Evolutionary conservation across 2,329 filamentous ascomycete genomes (phyloP).

Genomic region (Chlorencoelia australis): DNA sequence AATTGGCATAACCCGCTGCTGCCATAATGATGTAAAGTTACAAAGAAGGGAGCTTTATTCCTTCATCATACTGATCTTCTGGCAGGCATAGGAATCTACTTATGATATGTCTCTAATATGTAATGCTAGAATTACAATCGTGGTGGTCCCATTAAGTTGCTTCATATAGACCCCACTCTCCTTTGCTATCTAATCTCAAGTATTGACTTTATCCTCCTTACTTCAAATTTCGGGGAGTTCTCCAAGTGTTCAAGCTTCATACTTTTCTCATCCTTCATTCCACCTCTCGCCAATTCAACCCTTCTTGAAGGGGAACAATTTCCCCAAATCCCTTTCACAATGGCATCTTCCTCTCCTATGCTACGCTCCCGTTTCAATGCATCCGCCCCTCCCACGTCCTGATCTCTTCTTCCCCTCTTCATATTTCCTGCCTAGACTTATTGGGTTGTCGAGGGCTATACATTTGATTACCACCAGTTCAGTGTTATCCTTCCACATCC

Average conservation of each 20-base stretch:
- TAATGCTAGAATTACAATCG: no score
- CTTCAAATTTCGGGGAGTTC: neutral
- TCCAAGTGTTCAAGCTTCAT: neutral
- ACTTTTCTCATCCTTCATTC: no score
- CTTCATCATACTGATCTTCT: no score
- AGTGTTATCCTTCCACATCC: slow-evolving; percentile 43
- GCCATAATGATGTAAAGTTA: no score
- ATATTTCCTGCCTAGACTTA: slow-evolving; percentile 61
- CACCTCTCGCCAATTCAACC: no score
- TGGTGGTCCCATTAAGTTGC: no score
- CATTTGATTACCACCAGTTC: slow-evolving; percentile 58
- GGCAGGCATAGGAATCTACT: no score
- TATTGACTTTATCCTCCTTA: neutral
- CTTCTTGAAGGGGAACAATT: neutral
- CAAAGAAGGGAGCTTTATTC: no score
- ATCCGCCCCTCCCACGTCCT: slow-evolving; percentile 42
- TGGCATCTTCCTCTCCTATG: slow-evolving; percentile 29
- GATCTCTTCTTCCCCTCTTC: slow-evolving; percentile 42
- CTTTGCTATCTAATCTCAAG: neutral
- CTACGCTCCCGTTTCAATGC: slow-evolving; percentile 32
- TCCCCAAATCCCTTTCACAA: neutral
- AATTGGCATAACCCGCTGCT: no score
- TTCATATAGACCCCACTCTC: no score
- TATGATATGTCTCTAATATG: no score
- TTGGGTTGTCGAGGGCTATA: slow-evolving; percentile 54